phyloP scores from a whole-genome alignment of 345 rosid species.

The Gossypium ekmanianum region DNA sequence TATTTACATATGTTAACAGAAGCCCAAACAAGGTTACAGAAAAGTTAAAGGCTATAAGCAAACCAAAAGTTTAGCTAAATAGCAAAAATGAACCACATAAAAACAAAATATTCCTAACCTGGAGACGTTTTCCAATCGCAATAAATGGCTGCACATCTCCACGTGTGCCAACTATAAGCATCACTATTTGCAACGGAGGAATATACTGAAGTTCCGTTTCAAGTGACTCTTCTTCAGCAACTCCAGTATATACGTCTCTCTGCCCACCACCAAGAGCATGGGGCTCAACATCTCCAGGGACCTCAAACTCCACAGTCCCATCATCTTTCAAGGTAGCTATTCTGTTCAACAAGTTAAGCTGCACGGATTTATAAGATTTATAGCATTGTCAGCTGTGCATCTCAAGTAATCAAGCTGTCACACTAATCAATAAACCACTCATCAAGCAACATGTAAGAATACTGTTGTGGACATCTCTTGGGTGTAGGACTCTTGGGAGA shows the following conservation, averaged over 20 bases:
- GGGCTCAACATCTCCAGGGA: conserved; percentile 72
- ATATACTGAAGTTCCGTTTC: conserved; percentile 62
- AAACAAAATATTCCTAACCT: conserved; percentile 40
- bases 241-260: conserved; percentile 33
- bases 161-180: conserved; percentile 75
- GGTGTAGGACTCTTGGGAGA: no score
- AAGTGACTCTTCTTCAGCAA: conserved; percentile 51
- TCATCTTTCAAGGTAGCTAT: conserved; percentile 91
- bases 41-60: not conserved
- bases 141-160: conserved; percentile 92
- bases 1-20: not conserved
- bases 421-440: not conserved
- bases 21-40: not conserved
- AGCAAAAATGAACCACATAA: not conserved
- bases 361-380: conserved; percentile 35
- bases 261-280: conserved; percentile 36
- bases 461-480: not conserved
- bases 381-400: conserved; percentile 11
- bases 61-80: not conserved
- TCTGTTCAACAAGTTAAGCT: conserved; percentile 79
- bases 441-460: not conserved
- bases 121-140: conserved; percentile 80
- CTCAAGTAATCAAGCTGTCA: not conserved
- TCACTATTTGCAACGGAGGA: conserved; percentile 74
- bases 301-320: conserved; percentile 92